These are phyloP conservation scores for Solanum arcanum DNA, from an alignment of 257 asterid species.

Conservation along the genomic window DNA sequence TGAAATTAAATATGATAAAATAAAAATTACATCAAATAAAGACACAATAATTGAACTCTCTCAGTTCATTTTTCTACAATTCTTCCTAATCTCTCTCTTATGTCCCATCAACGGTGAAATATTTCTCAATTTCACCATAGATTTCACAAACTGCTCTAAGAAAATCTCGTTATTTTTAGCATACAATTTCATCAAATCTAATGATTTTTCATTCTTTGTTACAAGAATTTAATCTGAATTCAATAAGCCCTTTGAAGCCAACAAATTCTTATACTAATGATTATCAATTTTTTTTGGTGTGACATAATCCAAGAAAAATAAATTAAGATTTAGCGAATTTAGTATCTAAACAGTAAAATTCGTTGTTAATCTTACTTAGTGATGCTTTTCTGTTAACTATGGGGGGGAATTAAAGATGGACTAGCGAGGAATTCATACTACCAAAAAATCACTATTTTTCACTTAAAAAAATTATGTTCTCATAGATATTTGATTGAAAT, in stretches of 20 bases:
- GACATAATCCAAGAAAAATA: slow-evolving; percentile 46
- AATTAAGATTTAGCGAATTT: no score
- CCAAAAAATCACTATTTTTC: background rate
- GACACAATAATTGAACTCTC: background rate
- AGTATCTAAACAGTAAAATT: no score
- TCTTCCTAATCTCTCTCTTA: slow-evolving; percentile 57
- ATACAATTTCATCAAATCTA: slow-evolving; percentile 52
- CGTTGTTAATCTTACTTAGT: no score
- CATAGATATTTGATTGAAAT: background rate
- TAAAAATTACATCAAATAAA: background rate
- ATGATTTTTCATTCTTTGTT: slow-evolving; percentile 44
- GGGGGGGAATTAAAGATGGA: background rate
- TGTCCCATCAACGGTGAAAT: slow-evolving; percentile 63
- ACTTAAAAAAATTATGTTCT: background rate
- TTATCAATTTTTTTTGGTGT: slow-evolving; percentile 61
- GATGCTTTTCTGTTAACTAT: background rate
- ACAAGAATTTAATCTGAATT: slow-evolving; percentile 68
- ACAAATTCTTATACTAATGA: slow-evolving; percentile 56
- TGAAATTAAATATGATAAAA: background rate
- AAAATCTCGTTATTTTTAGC: slow-evolving; percentile 40
- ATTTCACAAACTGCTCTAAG: slow-evolving; percentile 54
- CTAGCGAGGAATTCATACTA: background rate
- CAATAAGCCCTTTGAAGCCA: slow-evolving; percentile 53
- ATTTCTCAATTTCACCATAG: slow-evolving; percentile 68
- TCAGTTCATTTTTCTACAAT: slow-evolving; percentile 53